Percentiles rank a stretch among this genome's conserved stretches.
Evolutionary conservation across 768 basidiomycete genomes (phyloP).

Genomic region (Agaricus subrufescens): DNA sequence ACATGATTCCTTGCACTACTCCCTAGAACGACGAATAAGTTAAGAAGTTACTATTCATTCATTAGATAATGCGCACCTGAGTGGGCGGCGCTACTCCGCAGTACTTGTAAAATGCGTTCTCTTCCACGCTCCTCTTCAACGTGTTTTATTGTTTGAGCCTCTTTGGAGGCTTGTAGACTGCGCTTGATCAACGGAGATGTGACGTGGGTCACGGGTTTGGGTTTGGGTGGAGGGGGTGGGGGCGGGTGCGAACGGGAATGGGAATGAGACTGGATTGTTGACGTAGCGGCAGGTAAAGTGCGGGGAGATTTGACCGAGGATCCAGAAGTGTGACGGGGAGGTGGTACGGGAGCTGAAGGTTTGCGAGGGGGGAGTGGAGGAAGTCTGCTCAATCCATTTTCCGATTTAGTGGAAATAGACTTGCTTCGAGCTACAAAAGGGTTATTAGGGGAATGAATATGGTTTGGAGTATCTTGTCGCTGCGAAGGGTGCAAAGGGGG

Average conservation of each 20-base stretch:
- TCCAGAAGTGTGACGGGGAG: slow-evolving; percentile 32
- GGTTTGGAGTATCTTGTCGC: slow-evolving; percentile 17
- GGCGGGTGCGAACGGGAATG: slow-evolving; percentile 14
- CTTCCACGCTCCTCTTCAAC: slow-evolving; percentile 65
- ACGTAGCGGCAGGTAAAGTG: slow-evolving; percentile 15
- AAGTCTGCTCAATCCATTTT: slow-evolving; percentile 17
- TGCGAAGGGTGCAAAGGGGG: slow-evolving; percentile 25
- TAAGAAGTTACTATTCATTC: slow-evolving; percentile 22
- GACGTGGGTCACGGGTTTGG: slow-evolving; percentile 31
- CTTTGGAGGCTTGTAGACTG: slow-evolving; percentile 68
- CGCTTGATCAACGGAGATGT: slow-evolving; percentile 69
- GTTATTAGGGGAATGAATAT: slow-evolving; percentile 27
- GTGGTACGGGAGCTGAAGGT: slow-evolving; percentile 26
- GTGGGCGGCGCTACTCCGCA: slow-evolving; percentile 53
- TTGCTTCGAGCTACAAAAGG: slow-evolving; percentile 29
- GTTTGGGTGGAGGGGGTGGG: slow-evolving; percentile 13
- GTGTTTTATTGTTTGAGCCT: slow-evolving; percentile 64
- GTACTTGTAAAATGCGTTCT: slow-evolving; percentile 64
- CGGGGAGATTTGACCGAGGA: slow-evolving; percentile 13
- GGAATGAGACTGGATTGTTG: slow-evolving; percentile 13
- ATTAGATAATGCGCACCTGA: slow-evolving; percentile 28
- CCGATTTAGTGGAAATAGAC: slow-evolving; percentile 12
- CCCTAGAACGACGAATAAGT: slow-evolving; percentile 31
- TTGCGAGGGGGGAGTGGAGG: slow-evolving; percentile 55
- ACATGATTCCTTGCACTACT: slow-evolving; percentile 19